Base-by-base conservation (phyloP, 2,329 filamentous ascomycete genomes). In the Polychaeton citri region DNA sequence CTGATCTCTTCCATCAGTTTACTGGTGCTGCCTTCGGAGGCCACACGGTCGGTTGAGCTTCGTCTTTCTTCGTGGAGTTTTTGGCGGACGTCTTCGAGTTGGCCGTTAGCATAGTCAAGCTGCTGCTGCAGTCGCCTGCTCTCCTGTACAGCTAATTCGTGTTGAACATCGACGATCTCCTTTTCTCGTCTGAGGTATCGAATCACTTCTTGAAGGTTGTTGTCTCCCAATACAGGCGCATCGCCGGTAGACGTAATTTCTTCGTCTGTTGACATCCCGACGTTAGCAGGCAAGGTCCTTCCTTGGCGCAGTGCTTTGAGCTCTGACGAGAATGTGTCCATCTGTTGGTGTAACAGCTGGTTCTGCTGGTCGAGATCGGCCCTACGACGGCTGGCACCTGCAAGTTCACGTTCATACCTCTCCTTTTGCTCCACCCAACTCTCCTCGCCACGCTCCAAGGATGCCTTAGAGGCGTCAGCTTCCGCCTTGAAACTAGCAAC, bases 131-230 rank as follows among this genome's bases (percentile, higher is more conserved):
- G 62, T 36, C 90, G 77, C 60, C 92, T 93, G 36, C 76, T 71
- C 60, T 98, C 90, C 49, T 93, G 84, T 1, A 78, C 71, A 50
- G 88, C 87, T 31, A 96, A 69, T 48, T 95, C 87, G 50, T 86
- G 82, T 52, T 96, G 88, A n/a, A 95, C 84, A 49, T 98, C 88
- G 6, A 95, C 72, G 45, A 98, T 96, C 55, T 96, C 90, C 66
- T 96, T 98, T 62, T 98, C 92, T 30, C 85, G 81, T 32, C 88
- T 80, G 42, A 98, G 66, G 57, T 90, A 98, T 42, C 75, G 81
- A 61, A 93, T 92, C 38, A 98, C 74, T 51, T 96, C 88, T 42
- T 90, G 81, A 7, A 94, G 72, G 36, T 82, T 83, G 45, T 85
- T 82, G 7, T 78, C 61, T 12, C 70, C 60, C n/a, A n/a, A n/a